Conservation (phyloP, 495 filamentous ascomycete genomes). For the Aspergillus haitiensis region DNA sequence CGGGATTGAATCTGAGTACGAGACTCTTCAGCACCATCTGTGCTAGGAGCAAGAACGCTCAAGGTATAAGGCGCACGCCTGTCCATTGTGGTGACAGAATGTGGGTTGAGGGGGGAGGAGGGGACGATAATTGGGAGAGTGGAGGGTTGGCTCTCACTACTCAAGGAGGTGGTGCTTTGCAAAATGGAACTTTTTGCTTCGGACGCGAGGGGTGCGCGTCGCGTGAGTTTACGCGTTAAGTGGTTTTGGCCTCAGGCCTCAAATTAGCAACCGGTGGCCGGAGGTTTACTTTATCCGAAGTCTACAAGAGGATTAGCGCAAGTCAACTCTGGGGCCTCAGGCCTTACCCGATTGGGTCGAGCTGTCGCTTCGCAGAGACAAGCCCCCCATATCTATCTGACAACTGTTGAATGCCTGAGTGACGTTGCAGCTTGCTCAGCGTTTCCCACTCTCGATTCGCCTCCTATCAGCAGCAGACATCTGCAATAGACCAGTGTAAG, state of each 20-base stretch:
- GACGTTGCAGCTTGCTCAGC: constrained; percentile 17
- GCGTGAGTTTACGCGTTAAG: constrained; percentile 46
- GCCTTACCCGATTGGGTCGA: constrained; percentile 39
- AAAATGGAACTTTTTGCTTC: constrained; percentile 33
- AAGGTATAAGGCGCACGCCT: constrained; percentile 80
- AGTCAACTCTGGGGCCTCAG: constrained; percentile 18
- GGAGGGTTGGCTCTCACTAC: constrained; percentile 17
- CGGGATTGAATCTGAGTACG: constrained; percentile 55
- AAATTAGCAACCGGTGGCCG: constrained; percentile 2
- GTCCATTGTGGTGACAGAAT: constrained; percentile 64
- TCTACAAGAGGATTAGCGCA: constrained; percentile 11
- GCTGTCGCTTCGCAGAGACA: constrained; percentile 28
- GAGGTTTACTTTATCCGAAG: constrained; percentile 14
- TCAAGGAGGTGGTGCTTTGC: constrained; percentile 13
- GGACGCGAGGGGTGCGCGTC: constrained; percentile 38
- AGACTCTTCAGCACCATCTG: constrained; percentile 62
- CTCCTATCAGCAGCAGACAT: not conserved
- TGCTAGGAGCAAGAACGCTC: constrained; percentile 70
- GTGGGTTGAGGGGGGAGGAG: constrained; percentile 25
- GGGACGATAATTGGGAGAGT: constrained; percentile 10
- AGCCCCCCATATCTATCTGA: constrained; percentile 19
- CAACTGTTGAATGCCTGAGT: constrained; percentile 12
- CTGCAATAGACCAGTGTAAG: not conserved
- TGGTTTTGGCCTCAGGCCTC: constrained; percentile 38
- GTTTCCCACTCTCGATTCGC: not conserved